Percentiles rank a stretch among this genome's conserved stretches.
Evolutionary conservation across 768 basidiomycete genomes (phyloP).

Genomic region (Piloderma croceum): DNA sequence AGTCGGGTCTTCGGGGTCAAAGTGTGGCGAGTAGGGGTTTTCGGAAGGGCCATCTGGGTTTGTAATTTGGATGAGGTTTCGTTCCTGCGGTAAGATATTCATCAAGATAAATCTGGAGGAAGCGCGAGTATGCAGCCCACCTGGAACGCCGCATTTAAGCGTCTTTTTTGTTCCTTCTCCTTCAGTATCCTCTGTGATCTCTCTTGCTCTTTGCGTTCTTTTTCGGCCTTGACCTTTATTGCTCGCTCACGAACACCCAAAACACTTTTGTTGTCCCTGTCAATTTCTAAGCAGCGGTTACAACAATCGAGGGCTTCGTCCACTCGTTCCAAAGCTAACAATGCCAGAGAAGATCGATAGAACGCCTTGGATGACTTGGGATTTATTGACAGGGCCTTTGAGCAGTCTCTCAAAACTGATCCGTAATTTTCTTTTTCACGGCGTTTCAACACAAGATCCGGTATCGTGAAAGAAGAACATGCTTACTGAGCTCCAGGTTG

Average conservation of each 20-base stretch:
- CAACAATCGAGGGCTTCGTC: conserved; percentile 87
- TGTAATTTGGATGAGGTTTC: conserved; percentile 60
- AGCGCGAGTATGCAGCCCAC: conserved; percentile 36
- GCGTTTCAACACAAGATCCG: conserved; percentile 3
- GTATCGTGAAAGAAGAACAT: not conserved
- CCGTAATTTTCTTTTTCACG: conserved; percentile 73
- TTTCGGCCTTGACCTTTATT: conserved; percentile 39
- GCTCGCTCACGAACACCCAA: conserved; percentile 43
- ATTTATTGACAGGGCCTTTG: conserved; percentile 60
- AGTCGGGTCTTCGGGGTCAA: conserved; percentile 60
- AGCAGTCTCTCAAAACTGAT: conserved; percentile 79
- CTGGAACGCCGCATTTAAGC: conserved; percentile 55
- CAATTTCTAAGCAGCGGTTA: conserved; percentile 55
- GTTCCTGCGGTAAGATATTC: conserved; percentile 43
- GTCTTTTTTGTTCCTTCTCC: conserved; percentile 47
- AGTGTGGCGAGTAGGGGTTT: conserved; percentile 58
- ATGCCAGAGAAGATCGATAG: conserved; percentile 77
- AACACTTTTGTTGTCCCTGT: conserved; percentile 52
- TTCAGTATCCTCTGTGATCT: conserved; percentile 42
- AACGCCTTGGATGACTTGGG: conserved; percentile 71
- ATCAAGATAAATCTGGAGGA: conserved; percentile 2
- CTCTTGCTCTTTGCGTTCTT: conserved; percentile 47
- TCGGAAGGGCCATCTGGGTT: conserved; percentile 43
- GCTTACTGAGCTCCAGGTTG: conserved; percentile 80
- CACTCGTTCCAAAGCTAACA: conserved; percentile 65